Base-by-base conservation (phyloP, 2,329 filamentous ascomycete species). In the Meredithiella fracta region DNA sequence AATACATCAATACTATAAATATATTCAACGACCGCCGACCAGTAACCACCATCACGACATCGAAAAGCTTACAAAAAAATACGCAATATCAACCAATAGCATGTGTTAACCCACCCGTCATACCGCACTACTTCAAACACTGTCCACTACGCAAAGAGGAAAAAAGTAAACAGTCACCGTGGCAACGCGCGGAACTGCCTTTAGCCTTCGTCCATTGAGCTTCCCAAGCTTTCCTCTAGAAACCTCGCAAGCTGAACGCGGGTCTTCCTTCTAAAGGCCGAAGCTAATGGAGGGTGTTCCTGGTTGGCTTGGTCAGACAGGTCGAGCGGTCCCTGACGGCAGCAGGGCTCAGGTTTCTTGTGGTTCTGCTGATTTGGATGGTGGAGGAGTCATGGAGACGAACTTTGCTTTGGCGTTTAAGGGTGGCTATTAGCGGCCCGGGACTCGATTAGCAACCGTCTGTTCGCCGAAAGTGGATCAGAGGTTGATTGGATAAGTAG, bases 91-190 rank as follows among this genome's bases (percentile, higher is more conserved):
- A 11, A 47, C 14, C 22, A 47, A 47, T 8, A 47, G 17, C 8
- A 47, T 47, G 42, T 47, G 42, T 17, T 20, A 17, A 17, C 14
- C 1, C 14, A 17, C 42, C 22, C 17, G 5, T 17, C 7, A 47
- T 47, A 14, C 42, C 42, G 42, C 42, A 20, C 9, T 17, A 47
- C 8, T 17, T n/a, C 9, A 3, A 3, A 47, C 8, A 47, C 8
- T 15, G 14, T n/a, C 42, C 9, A 17, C 42, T 17, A 47, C 14
- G 1, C 42, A 47, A 20, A 31, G 22, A 52, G 37, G n/a, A n/a
- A 52, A 20, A 29, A 55, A 55, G 54, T 56, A 56, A 56, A 56
- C 29, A 44, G 54, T 56, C 49, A 34, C 17, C 54, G 29, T 11
- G 34, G 54, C 54, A 56, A 56, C 54, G 49, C 34, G 11, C 38